A percentile compares a stretch with the other conserved stretches of the same genome.
These are phyloP conservation scores for Pyricularia sp. DNA, from an alignment of 2,329 filamentous ascomycete genomes.

Conservation along the genomic window DNA sequence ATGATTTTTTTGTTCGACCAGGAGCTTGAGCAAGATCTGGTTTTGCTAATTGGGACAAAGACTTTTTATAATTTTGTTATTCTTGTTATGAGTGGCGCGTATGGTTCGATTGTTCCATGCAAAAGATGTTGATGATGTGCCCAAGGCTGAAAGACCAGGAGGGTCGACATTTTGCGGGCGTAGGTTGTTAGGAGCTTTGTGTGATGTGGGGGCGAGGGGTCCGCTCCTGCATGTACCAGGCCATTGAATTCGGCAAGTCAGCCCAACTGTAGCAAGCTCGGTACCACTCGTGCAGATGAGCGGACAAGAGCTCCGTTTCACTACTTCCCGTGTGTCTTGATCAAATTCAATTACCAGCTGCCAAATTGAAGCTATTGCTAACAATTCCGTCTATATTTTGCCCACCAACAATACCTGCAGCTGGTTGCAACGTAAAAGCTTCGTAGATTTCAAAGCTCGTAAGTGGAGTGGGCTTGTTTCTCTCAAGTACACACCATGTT, in stretches of 20 bases:
- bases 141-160: not conserved
- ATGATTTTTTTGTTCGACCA: not conserved
- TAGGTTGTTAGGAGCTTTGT: not conserved
- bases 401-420: not conserved
- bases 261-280: not conserved
- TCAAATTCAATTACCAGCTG: not conserved
- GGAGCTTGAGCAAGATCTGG: not conserved
- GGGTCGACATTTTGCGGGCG: not conserved
- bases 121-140: not conserved
- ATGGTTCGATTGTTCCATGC: not conserved
- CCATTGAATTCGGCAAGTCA: slow-evolving; percentile 9
- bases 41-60: not conserved
- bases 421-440: not conserved
- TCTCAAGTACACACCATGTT: not conserved
- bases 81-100: not conserved
- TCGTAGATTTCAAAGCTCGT: not conserved
- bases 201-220: not conserved
- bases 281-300: not conserved
- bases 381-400: not conserved
- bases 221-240: not conserved
- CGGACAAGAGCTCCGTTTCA: not conserved
- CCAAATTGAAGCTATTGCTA: not conserved
- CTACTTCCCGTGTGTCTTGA: not conserved
- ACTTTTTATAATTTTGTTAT: not conserved
- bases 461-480: not conserved